Evolutionary conservation across 495 filamentous ascomycete genomes (phyloP), one percentile per base, ranked within the genome.

Genomic region (Daldinia decipiens): DNA sequence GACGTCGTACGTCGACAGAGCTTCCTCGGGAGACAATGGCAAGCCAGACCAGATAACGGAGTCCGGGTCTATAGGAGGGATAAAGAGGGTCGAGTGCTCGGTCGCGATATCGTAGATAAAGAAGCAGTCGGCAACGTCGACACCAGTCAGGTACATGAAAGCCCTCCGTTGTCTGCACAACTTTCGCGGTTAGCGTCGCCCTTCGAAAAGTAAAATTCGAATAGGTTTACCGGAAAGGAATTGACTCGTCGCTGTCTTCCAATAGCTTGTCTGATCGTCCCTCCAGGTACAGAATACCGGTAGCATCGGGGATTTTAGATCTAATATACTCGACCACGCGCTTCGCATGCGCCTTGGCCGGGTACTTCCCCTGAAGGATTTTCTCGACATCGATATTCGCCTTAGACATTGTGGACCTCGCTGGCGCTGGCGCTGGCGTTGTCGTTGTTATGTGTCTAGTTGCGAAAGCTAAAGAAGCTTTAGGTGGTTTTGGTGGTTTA

Each of bases 41-140:
- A 98, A 87, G 29, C 96, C 96, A 26, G 90, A 91, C 96, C 96
- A 99, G 72, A 98, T 93, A n/a, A 98, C 95, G 43, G 88, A 89
- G 31, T 96, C 92, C 47, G 93, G 88, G 61, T 96, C 88, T 74
- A 97, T 87, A 2, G 93, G 91, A 5, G 96, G 95, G 68, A 99
- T 95, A 82, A 93, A 99, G 58, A 98, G 89, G 8, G 92, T 98
- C 24, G 93, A 86, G 71, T 89, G 87, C 68, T 86, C 83, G 21
- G 84, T 84, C 51, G 84, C 81, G 53, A 97, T 88, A 70, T 95
- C 88, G 84, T 98, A 97, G 59, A 91, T 87, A 58, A 94, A 84
- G 78, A 88, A 91, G 73, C 90, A 91, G 79, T 98, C 94, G 55
- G 93, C 88, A 24, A 94, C 83, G 31, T 88, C 81, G 78, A 93